phyloP scores from a whole-genome alignment of 108 stramenopile genomes.

The Skeletonema marinoi region DNA sequence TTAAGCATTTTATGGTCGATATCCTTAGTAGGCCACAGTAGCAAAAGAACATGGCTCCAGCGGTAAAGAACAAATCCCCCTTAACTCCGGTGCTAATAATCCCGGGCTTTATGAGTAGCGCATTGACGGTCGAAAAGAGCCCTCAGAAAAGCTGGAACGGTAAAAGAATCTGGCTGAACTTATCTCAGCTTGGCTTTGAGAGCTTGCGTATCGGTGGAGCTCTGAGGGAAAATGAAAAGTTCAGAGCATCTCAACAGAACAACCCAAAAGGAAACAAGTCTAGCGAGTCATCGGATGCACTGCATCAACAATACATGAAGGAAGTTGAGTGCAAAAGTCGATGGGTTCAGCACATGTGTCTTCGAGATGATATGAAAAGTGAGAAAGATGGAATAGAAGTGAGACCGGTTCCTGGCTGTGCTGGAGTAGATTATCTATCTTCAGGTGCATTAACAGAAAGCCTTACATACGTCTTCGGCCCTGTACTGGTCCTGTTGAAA shows the following conservation, averaged over 20 bases:
- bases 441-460: conserved; percentile 34
- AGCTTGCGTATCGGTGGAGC: conserved; percentile 28
- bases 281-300: conserved; percentile 14
- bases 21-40: background rate
- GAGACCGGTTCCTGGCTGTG: conserved; percentile 29
- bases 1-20: no score
- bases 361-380: conserved; percentile 32
- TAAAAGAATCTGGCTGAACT: conserved; percentile 42
- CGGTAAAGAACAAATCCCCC: background rate
- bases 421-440: conserved; percentile 41
- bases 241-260: conserved; percentile 3
- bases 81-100: conserved; percentile 36
- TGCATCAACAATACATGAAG: conserved; percentile 35
- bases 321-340: conserved; percentile 36
- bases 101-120: conserved; percentile 46
- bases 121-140: conserved; percentile 17
- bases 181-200: conserved; percentile 22
- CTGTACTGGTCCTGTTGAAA: conserved; percentile 36
- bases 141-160: conserved; percentile 32
- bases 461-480: conserved; percentile 43
- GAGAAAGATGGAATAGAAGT: conserved; percentile 40
- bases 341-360: conserved; percentile 44
- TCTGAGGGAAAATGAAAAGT: conserved; percentile 27
- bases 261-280: background rate
- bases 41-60: background rate